Evolutionary conservation across 192 early-diverging fungal species (phyloP), one percentile per base, ranked within the genome.

Genomic region (Bifiguratus adelaidae): DNA sequence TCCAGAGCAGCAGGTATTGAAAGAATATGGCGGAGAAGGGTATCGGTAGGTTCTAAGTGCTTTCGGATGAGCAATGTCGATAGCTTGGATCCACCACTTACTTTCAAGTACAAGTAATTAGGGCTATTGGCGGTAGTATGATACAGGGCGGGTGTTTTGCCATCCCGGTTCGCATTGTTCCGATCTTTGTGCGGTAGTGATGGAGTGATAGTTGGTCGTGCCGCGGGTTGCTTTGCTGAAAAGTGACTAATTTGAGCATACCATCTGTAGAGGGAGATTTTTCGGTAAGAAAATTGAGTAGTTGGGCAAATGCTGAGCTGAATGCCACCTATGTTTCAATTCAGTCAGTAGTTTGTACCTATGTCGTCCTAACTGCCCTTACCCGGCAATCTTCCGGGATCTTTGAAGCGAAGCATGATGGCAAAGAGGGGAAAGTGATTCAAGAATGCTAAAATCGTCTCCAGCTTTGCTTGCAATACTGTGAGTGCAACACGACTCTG

Each of bases 401-500:
- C 89, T 47, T 90, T 88, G 23, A 94, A 36, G 20, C 92, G 71
- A 25, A 93, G 52, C 73, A 92, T 77, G n/a, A 95, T 68, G 22
- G 90, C 91, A 72, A 96, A 95, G 8, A 95, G 62, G 11, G 95
- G 95, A 55, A 94, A 96, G 56, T 99, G 95, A 56, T 99, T 99
- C 19, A 99, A 63, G 35, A 92, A 75, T 0, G 86, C 91, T 13
- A 99, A 62, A 3, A 87, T 18, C 8, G 92, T 86, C 58, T 99
- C 92, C 62, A 88, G 63, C 2, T 77, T 56, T 1, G 82, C 88
- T 53, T 93, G 88, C 2, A 86, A 68, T 46, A 80, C 71, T 18
- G 95, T 81, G 18, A 95, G 77, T 1, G 70, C 77, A 1, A 97
- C 70, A 11, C 92, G 81, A 45, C 83, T 78, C 78, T 89, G 58